Percentiles rank a stretch among this genome's conserved stretches.
Evolutionary conservation across 2,329 filamentous ascomycete genomes (phyloP).

Genomic region (Metarhizium rileyi): DNA sequence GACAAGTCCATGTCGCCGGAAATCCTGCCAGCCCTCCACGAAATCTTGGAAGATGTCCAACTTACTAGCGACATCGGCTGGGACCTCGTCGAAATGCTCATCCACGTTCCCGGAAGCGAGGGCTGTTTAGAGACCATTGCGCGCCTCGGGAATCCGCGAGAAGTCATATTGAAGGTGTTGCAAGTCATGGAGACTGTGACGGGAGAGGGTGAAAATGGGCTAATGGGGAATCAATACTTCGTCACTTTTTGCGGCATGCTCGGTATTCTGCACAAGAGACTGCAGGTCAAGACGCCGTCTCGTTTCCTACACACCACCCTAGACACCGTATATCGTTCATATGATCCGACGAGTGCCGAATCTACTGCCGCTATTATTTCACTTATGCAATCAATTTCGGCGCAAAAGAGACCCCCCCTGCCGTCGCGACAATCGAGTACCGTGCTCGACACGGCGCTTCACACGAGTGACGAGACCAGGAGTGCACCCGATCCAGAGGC

Average conservation of each 20-base stretch:
- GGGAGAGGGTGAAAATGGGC: slow-evolving; percentile 27
- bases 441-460: slow-evolving; percentile 43
- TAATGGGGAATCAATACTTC: slow-evolving; percentile 42
- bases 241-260: slow-evolving; percentile 62
- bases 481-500: slow-evolving; percentile 55
- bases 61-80: slow-evolving; percentile 72
- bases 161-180: slow-evolving; percentile 72
- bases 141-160: slow-evolving; percentile 67
- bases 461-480: slow-evolving; percentile 42
- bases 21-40: slow-evolving; percentile 56
- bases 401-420: slow-evolving; percentile 53
- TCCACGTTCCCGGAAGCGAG: slow-evolving; percentile 58
- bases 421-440: slow-evolving; percentile 50
- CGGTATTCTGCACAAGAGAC: slow-evolving; percentile 60
- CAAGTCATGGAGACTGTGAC: slow-evolving; percentile 54
- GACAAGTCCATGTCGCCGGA: slow-evolving; percentile 62
- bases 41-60: slow-evolving; percentile 56
- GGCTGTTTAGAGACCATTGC: slow-evolving; percentile 65
- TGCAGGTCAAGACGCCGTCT: slow-evolving; percentile 69
- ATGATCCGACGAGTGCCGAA: slow-evolving; percentile 52
- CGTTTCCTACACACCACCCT: slow-evolving; percentile 71
- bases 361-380: slow-evolving; percentile 62
- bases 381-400: slow-evolving; percentile 59
- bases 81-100: slow-evolving; percentile 70
- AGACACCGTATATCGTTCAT: slow-evolving; percentile 59